These are phyloP conservation scores for Rusavskia elegans DNA, from an alignment of 495 filamentous ascomycete genomes.

Conservation along the genomic window DNA sequence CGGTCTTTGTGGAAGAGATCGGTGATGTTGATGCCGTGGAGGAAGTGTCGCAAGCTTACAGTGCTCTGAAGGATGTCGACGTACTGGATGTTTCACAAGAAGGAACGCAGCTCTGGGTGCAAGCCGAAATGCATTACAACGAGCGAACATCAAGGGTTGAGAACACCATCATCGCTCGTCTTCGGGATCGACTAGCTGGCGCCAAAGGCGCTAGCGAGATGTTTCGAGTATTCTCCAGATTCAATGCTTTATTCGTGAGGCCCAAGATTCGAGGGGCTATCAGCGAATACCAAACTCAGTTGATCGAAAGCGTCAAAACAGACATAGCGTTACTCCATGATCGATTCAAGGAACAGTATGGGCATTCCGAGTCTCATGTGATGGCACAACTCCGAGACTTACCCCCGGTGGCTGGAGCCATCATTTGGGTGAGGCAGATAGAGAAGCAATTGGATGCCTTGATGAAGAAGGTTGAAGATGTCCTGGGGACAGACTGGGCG, in stretches of 20 bases:
- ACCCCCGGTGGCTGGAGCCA: constrained; percentile 86
- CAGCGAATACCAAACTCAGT: constrained; percentile 88
- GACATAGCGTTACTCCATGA: constrained; percentile 89
- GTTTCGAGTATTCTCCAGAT: constrained; percentile 99
- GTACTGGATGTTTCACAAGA: constrained; percentile 80
- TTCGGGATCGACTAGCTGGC: constrained; percentile 84
- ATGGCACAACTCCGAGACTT: constrained; percentile 95
- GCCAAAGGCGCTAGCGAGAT: constrained; percentile 96
- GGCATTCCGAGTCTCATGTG: constrained; percentile 88
- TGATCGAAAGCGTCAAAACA: constrained; percentile 92
- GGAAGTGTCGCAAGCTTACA: constrained; percentile 87
- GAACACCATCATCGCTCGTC: constrained; percentile 92
- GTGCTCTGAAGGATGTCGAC: constrained; percentile 83
- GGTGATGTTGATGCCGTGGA: constrained; percentile 97
- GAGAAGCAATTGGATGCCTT: constrained; percentile 86
- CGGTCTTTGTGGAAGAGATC: constrained; percentile 74
- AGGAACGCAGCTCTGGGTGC: constrained; percentile 78
- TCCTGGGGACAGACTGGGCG: constrained; percentile 85
- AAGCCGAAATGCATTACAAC: constrained; percentile 88
- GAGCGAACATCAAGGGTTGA: constrained; percentile 92
- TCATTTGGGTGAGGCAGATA: constrained; percentile 94
- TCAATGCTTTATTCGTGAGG: constrained; percentile 94
- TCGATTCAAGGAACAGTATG: constrained; percentile 96
- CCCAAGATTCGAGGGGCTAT: constrained; percentile 97
- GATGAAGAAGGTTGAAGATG: constrained; percentile 95